Evolutionary conservation across 768 basidiomycete species (phyloP).

Genomic region (Auricularia sp.): DNA sequence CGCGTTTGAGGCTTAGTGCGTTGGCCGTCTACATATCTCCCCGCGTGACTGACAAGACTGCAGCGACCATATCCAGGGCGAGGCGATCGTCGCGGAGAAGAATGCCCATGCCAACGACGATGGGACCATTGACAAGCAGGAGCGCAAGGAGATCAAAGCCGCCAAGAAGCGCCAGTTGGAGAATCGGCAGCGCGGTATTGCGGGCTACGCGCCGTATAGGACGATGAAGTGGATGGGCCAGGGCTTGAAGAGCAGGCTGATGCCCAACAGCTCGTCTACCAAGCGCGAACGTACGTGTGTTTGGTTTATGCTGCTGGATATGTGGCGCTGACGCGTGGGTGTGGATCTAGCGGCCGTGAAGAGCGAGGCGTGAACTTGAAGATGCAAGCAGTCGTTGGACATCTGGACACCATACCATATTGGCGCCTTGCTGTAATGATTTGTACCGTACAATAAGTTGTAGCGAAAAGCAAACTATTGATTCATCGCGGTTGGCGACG

Average conservation of each 20-base stretch:
- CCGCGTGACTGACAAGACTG: neutral
- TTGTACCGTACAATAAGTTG: too few species aligned
- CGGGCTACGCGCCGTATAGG: conserved; percentile 24
- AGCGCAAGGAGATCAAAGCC: conserved; percentile 26
- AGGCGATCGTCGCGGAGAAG: conserved; percentile 28
- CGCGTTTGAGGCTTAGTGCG: conserved; percentile 26
- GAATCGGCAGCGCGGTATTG: conserved; percentile 29
- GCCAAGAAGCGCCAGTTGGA: conserved; percentile 36
- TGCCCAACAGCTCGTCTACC: conserved; percentile 5
- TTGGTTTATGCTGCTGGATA: too few species aligned
- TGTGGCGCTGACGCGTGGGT: too few species aligned
- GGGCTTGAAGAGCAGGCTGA: conserved; percentile 21
- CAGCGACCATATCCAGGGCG: conserved; percentile 38
- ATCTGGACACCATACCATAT: too few species aligned
- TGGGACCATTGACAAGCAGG: conserved; percentile 22
- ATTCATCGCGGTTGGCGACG: too few species aligned
- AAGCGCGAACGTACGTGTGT: conserved; percentile 16
- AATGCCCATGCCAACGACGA: conserved; percentile 33
- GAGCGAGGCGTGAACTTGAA: too few species aligned
- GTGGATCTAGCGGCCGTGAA: too few species aligned
- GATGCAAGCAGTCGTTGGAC: too few species aligned
- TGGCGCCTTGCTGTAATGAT: too few species aligned
- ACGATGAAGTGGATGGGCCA: conserved; percentile 28
- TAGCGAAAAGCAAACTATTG: too few species aligned
- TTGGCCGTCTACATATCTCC: neutral